phyloP scores from a whole-genome alignment of 768 basidiomycete species.

The Suillus placidus region DNA sequence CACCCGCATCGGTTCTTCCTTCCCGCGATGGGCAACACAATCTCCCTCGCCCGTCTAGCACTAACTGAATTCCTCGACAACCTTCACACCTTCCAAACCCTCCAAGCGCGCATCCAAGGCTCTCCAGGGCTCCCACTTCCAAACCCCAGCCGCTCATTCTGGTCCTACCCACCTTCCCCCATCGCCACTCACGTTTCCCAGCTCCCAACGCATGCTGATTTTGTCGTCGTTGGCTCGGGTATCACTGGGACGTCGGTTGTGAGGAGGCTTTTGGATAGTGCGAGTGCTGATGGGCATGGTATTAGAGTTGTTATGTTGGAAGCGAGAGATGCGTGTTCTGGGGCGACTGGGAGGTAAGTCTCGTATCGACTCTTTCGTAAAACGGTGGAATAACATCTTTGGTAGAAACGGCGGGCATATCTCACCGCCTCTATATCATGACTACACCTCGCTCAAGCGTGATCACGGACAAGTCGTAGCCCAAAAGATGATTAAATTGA shows the following conservation, averaged over 20 bases:
- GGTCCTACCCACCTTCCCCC: conserved; percentile 57
- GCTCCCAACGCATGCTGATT: conserved; percentile 50
- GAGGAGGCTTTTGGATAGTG: conserved; percentile 50
- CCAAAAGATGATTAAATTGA: conserved; percentile 58
- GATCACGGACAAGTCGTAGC: conserved; percentile 50
- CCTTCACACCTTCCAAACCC: conserved; percentile 23
- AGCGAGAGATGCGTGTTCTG: conserved; percentile 75
- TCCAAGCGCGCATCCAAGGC: conserved; percentile 37
- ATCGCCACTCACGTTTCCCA: conserved; percentile 43
- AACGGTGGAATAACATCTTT: background rate
- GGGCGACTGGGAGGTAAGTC: conserved; percentile 70
- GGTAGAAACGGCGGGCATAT: conserved; percentile 73
- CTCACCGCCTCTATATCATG: conserved; percentile 59
- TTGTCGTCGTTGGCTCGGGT: conserved; percentile 77
- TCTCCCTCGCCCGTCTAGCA: conserved; percentile 24
- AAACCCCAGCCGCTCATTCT: conserved; percentile 61
- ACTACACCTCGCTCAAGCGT: conserved; percentile 52
- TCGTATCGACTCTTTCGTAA: background rate
- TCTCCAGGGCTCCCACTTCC: conserved; percentile 63
- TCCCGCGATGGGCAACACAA: conserved; percentile 30
- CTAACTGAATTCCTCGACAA: conserved; percentile 24
- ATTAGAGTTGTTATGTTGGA: conserved; percentile 74
- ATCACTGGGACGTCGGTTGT: conserved; percentile 70
- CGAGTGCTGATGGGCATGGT: conserved; percentile 25
- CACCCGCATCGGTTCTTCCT: background rate